Evolutionary conservation across 2,329 filamentous ascomycete species (phyloP).

Genomic region (Fusarium gaditjirri): DNA sequence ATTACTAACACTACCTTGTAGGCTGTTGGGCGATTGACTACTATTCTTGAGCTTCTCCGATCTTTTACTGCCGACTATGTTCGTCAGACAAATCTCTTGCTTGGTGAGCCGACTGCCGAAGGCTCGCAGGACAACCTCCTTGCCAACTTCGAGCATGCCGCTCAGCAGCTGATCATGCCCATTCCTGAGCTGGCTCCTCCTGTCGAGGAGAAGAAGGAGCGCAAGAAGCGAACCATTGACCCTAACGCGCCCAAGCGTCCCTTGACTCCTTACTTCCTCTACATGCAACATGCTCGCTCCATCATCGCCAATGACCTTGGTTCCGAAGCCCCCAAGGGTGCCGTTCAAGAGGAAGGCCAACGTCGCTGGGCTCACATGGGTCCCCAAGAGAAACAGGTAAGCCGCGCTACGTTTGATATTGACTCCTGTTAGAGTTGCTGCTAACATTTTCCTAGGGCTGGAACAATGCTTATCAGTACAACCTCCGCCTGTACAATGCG

Average conservation of each 20-base stretch:
- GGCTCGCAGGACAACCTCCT: slow-evolving; percentile 57
- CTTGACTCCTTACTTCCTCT: slow-evolving; percentile 93
- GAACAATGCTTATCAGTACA: slow-evolving; percentile 75
- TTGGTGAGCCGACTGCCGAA: slow-evolving; percentile 71
- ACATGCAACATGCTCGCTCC: slow-evolving; percentile 86
- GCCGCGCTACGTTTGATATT: slow-evolving; percentile 27
- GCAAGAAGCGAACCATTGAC: slow-evolving; percentile 87
- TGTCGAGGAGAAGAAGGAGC: slow-evolving; percentile 82
- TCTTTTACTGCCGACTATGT: slow-evolving; percentile 86
- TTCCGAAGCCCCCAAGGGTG: slow-evolving; percentile 80
- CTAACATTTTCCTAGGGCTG: slow-evolving; percentile 56
- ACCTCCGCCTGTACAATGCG: slow-evolving; percentile 72
- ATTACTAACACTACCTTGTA: slow-evolving; percentile 55
- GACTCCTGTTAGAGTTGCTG: not conserved
- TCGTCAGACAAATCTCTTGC: slow-evolving; percentile 85
- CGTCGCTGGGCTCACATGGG: slow-evolving; percentile 85
- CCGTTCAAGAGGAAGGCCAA: slow-evolving; percentile 88
- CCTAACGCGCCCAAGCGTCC: slow-evolving; percentile 96
- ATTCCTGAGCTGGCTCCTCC: slow-evolving; percentile 55
- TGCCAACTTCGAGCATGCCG: slow-evolving; percentile 64
- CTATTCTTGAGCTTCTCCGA: slow-evolving; percentile 81
- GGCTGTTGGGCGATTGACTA: slow-evolving; percentile 70
- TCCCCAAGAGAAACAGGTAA: slow-evolving; percentile 73
- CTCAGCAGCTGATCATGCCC: slow-evolving; percentile 58
- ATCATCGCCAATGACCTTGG: slow-evolving; percentile 85